Base-by-base conservation (phyloP, 2,329 filamentous ascomycete species). In the Exophiala mesophila region DNA sequence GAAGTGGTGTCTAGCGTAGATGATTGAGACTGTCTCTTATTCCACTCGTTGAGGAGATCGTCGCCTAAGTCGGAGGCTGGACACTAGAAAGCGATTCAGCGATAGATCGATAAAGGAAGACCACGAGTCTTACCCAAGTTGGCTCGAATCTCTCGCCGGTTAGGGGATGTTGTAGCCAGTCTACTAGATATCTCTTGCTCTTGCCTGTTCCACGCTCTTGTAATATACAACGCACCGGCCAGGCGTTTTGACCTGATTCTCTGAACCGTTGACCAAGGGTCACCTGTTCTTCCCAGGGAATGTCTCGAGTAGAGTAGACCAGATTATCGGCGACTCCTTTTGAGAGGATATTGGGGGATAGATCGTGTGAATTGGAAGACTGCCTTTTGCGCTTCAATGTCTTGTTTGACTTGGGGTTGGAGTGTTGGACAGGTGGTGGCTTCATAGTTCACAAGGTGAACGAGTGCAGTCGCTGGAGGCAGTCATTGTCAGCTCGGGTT, bases 201-300 rank as follows among this genome's bases (percentile, higher is more conserved):
- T 46, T 46, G 31, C 37, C 39, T 28, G 31, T 17, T 39, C 57
- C 59, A 56, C 58, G 60, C 29, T 58, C 47, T 28, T 71, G 66
- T 57, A 74, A 12, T 12, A 55, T 50, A 33, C 18, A 23, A 4
- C 29, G 31, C 2, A 46, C 51, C 4, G 49, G 49, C 45, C 47
- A 55, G 21, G 8, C 26, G 19, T 40, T 46, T 31, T 43, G 21
- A 21, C 44, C 52, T 6, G 24, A 33, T 15, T 23, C 30, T 4
- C 36, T 15, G 29, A 50, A 52, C 15, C 31, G 26, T 7, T 21
- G 24, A n/a, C 33, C 33, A 6, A 51, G 40, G 9, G 17, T 29
- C 31, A 34, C 38, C 34, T 51, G 45, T 31, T 53, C 50, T 41
- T 49, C 35, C 48, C 50, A 51, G 8, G 34, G 16, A 6, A 49